Percentiles rank a stretch among this genome's conserved stretches.
Evolutionary conservation across 345 rosid genomes (phyloP).

Genomic region (Citrus sinensis): DNA sequence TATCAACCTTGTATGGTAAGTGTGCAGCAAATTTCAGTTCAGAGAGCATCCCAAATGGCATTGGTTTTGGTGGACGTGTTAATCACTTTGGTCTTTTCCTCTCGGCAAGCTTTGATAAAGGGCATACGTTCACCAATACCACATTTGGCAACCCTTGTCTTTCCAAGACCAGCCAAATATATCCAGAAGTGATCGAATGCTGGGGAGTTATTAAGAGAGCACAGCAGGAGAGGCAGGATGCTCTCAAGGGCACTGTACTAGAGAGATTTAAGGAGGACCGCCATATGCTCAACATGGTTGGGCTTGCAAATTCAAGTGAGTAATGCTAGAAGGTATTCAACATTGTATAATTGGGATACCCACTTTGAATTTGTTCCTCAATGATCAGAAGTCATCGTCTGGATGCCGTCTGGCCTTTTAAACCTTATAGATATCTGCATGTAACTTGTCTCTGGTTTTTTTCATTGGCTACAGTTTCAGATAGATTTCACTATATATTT

Average conservation of each 20-base stretch:
- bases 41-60: constrained; percentile 89
- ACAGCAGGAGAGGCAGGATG: constrained; percentile 41
- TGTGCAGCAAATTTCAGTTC: constrained; percentile 85
- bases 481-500: not conserved
- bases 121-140: constrained; percentile 67
- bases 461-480: not conserved
- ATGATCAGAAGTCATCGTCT: not conserved
- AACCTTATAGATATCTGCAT: not conserved
- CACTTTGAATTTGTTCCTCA: not conserved
- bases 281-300: constrained; percentile 86
- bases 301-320: constrained; percentile 72
- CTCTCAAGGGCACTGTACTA: constrained; percentile 44
- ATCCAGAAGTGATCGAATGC: constrained; percentile 81
- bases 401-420: not conserved
- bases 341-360: not conserved
- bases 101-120: constrained; percentile 74
- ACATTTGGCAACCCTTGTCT: constrained; percentile 85
- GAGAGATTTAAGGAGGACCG: constrained; percentile 89
- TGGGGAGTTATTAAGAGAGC: constrained; percentile 62
- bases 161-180: constrained; percentile 43
- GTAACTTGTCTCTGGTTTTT: not conserved
- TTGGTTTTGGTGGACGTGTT: constrained; percentile 79
- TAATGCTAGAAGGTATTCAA: constrained; percentile 10
- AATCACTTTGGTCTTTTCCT: constrained; percentile 80
- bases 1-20: constrained; percentile 32